These are phyloP conservation scores for Colletotrichum euphorbiae DNA, from an alignment of 2,329 filamentous ascomycete species.

Conservation along the genomic window DNA sequence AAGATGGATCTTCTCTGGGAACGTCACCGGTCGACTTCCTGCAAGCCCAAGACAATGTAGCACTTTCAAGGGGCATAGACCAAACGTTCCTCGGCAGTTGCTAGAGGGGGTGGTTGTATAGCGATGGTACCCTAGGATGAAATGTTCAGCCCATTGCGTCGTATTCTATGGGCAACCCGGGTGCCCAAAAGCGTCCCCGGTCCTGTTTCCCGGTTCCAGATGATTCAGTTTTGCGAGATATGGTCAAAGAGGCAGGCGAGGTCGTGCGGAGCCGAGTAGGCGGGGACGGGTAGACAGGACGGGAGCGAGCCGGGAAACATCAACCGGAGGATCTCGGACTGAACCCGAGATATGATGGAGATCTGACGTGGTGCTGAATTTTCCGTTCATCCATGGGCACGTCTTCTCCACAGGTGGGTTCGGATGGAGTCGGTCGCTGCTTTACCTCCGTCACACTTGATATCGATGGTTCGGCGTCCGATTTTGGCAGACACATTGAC, in stretches of 20 bases:
- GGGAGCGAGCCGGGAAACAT: conserved; percentile 18
- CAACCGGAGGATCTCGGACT: conserved; percentile 13
- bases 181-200: background rate
- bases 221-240: background rate
- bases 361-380: conserved; percentile 1
- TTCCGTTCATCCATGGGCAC: background rate
- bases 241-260: background rate
- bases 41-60: conserved; percentile 1
- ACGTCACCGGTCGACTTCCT: background rate
- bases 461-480: too few relatives aligned
- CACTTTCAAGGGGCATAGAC: background rate
- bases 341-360: background rate
- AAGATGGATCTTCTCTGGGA: background rate
- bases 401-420: background rate
- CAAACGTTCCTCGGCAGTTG: conserved; percentile 16
- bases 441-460: background rate
- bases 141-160: background rate
- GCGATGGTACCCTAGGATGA: background rate
- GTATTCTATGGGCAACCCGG: background rate
- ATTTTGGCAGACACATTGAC: background rate
- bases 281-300: background rate
- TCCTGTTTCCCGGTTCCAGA: background rate
- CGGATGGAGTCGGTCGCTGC: background rate
- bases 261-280: background rate
- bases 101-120: background rate